Percentiles rank a stretch among this genome's conserved stretches.
These are phyloP conservation scores for Trametes punicea DNA, from an alignment of 768 basidiomycete genomes.

Conservation along the genomic window DNA sequence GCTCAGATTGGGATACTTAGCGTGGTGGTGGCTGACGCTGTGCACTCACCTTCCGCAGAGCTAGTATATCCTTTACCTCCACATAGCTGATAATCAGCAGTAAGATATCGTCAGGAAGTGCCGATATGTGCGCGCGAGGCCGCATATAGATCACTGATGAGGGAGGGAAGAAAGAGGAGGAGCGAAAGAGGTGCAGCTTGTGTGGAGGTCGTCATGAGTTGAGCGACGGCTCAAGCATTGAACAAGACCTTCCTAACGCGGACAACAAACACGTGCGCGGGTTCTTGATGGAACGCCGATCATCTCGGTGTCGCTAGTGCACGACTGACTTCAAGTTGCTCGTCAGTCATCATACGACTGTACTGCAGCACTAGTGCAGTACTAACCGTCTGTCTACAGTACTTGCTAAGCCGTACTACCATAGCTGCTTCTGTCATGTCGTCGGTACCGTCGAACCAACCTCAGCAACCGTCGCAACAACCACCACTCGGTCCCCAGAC, in stretches of 20 bases:
- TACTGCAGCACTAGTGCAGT: neutral
- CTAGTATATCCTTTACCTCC: constrained; percentile 31
- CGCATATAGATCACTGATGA: neutral
- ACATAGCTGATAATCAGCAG: constrained; percentile 32
- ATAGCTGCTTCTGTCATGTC: neutral
- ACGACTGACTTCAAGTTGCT: neutral
- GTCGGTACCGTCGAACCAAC: neutral
- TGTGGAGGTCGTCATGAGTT: constrained; percentile 1
- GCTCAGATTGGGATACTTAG: neutral
- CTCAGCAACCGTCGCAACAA: neutral
- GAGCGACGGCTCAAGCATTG: neutral
- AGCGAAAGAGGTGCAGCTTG: neutral
- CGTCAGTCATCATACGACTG: neutral
- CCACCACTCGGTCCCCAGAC: neutral
- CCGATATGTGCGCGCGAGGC: constrained; percentile 14
- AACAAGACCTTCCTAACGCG: constrained; percentile 12
- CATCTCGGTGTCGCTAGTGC: neutral
- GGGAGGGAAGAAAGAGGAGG: neutral
- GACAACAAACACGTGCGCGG: constrained; percentile 8
- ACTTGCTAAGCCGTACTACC: neutral
- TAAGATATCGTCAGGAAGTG: constrained; percentile 35
- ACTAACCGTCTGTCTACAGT: neutral
- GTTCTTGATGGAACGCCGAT: constrained; percentile 3
- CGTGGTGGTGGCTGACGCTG: constrained; percentile 8
- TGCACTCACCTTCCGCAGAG: constrained; percentile 31